Base-by-base conservation (phyloP, 2,329 filamentous ascomycete genomes). In the Metarhizium rileyi region DNA sequence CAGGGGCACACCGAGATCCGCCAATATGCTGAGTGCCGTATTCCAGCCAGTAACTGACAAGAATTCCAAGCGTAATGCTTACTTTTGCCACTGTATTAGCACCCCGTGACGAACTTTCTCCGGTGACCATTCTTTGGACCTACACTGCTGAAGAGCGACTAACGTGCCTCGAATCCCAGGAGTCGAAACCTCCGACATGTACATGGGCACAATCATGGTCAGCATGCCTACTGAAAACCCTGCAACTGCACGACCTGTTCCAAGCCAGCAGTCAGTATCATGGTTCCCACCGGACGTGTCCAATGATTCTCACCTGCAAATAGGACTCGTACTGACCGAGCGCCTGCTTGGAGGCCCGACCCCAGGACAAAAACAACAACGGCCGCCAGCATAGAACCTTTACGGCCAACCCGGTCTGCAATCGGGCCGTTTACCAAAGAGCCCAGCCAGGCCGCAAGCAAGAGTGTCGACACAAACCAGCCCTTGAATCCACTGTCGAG, bases 401-500 rank as follows among this genome's bases (percentile, higher is more conserved):
- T 67, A 22, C 67, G 57, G 1, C 60, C 61, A 23, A 68, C 48
- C 3, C 54, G 57, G 50, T 70, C 66, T 25, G 66, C 66, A 25
- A 70, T 55, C 1, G 69, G 64, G 1, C 69, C 69, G 48, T 70
- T 70, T 52, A 66, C 47, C 25, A 77, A 61, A 2, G 74, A 74
- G 2, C 75, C 74, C 45, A 74, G 59, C 71, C 71, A 76, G 5
- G 73, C 74, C 45, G 69, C 61, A 1, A 77, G 61, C 9, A 75
- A 58, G 4, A 78, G 59, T 2, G 69, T 72, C 5, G 75, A 75
- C 2, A 76, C 72, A 47, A 77, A 75, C 73, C 74, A 77, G 28
- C 73, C 74, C 52, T 76, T 74, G 60, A 74, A 74, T 10, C 67
- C 57, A 51, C 65, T 70, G 50, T 76, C 70, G 0, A 63, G 50